Base-by-base conservation (phyloP, 2,329 filamentous ascomycete genomes). In the Gaeumannomyces tritici region DNA sequence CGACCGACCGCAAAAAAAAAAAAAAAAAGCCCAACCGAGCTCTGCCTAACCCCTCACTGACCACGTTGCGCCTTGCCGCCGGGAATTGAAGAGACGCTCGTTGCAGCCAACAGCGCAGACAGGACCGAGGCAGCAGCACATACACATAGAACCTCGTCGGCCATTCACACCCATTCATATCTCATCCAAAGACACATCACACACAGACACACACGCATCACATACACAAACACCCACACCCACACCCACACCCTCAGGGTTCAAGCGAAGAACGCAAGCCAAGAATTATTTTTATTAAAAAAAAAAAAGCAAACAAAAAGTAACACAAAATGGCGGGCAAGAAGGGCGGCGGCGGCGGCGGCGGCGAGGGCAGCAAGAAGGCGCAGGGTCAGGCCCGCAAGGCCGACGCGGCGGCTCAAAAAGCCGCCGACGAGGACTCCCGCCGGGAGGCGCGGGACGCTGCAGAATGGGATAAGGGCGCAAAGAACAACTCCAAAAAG, bases 401-500 rank as follows among this genome's bases (percentile, higher is more conserved):
- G 82, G 92, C 92, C 66, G 92, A 97, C 59, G 88, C 86, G 3
- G 93, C 92, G 1, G 89, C 90, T 11, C 77, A 83, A 63, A 98
- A 98, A 77, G 82, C 87, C 64, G 90, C 91, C 0, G 86, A 76
- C 3, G 87, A 88, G 64, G 83, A 91, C 54, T 77, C 83, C 51
- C 88, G 88, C 75, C 83, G 80, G 62, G 85, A 85, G 5, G 83
- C 80, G 3, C 85, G 75, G 31, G 93, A 97, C 70, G 83, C 87
- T 5, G 81, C 83, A 62, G 81, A 96, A 69, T 99, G 95, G 95
- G 70, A 81, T 13, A 91, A 95, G 76, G 95, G 95, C 55, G 75
- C 91, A 62, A 99, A 98, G 80, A 89, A 83, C 68, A 90, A 79
- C 70, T 80, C 88, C 55, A 99, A 96, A 79, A 96, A 96, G 92